phyloP scores from a whole-genome alignment of 1,284 basidiomycete genomes.

The Microbotryum saponariae region DNA sequence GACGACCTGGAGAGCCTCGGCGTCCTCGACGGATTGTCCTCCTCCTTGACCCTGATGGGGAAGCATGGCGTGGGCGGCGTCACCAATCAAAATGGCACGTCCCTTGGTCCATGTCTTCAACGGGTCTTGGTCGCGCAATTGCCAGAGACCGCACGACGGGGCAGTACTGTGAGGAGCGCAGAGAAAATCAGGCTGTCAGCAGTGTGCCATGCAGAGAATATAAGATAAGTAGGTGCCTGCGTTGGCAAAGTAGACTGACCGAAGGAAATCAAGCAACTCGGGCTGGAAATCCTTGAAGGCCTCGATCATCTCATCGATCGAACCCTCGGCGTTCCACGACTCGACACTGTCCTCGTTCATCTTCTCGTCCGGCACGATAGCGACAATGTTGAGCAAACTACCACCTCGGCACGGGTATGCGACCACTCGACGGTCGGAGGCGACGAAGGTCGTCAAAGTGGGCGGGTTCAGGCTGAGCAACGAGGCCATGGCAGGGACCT shows the following conservation, averaged over 20 bases:
- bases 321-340: conserved; percentile 35
- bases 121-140: conserved; percentile 37
- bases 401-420: conserved; percentile 32
- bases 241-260: conserved; percentile 38
- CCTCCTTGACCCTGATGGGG: conserved; percentile 37
- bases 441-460: conserved; percentile 24
- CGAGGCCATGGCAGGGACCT: conserved; percentile 7
- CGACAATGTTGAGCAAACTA: conserved; percentile 36
- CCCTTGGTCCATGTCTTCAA: conserved; percentile 35
- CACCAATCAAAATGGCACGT: conserved; percentile 37
- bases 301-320: conserved; percentile 29
- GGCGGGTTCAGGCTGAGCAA: not conserved
- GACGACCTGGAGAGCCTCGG: conserved; percentile 33
- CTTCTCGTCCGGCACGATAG: conserved; percentile 34
- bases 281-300: conserved; percentile 33
- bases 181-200: not conserved
- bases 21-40: conserved; percentile 36
- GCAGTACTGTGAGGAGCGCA: conserved; percentile 36
- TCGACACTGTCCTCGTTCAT: conserved; percentile 34
- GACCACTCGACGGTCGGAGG: conserved; percentile 30
- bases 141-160: conserved; percentile 36
- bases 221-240: conserved; percentile 34
- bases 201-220: no score
- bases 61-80: conserved; percentile 38
- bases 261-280: conserved; percentile 37